Percentiles rank a stretch among this genome's conserved stretches.
These are phyloP conservation scores for Colletotrichum simmondsii DNA, from an alignment of 2,329 filamentous ascomycete genomes.

Conservation along the genomic window DNA sequence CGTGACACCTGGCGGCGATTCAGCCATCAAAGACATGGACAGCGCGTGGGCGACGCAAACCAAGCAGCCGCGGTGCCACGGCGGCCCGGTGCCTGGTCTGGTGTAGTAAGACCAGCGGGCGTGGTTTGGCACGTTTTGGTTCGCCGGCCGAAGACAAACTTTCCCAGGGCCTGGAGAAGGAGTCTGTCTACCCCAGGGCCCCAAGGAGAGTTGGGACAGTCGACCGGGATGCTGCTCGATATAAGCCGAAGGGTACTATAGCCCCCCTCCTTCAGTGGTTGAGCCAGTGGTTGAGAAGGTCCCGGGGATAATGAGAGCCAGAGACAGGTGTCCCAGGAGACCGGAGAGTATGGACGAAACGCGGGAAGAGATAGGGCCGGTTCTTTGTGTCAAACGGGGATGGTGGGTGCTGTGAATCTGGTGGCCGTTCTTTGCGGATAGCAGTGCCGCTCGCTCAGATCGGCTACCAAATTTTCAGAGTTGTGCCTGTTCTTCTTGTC, in stretches of 20 bases:
- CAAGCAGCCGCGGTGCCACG: constrained; percentile 2
- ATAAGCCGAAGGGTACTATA: constrained; percentile 14
- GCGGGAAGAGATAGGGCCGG: constrained; percentile 28
- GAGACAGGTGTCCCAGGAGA: not conserved
- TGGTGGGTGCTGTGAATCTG: not conserved
- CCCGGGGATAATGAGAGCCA: not conserved
- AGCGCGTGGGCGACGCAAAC: not conserved
- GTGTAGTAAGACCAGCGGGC: not conserved
- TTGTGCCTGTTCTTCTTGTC: not conserved
- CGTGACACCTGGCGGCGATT: constrained; percentile 24
- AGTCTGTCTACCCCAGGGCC: too few relatives aligned
- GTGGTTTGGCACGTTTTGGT: constrained; percentile 4
- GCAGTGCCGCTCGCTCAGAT: constrained; percentile 7
- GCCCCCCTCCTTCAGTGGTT: not conserved
- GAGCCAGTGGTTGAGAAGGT: not conserved
- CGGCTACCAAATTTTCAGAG: not conserved
- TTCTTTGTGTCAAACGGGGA: not conserved
- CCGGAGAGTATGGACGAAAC: constrained; percentile 28
- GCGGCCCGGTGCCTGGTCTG: constrained; percentile 19
- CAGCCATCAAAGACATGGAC: constrained; percentile 10
- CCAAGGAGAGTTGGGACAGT: not conserved
- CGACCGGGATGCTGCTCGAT: constrained; percentile 1
- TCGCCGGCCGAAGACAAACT: not conserved
- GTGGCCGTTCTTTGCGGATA: not conserved
- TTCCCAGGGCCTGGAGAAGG: not conserved